phyloP scores from a whole-genome alignment of 1,284 basidiomycete species.

The Apiotrichum laibachii region DNA sequence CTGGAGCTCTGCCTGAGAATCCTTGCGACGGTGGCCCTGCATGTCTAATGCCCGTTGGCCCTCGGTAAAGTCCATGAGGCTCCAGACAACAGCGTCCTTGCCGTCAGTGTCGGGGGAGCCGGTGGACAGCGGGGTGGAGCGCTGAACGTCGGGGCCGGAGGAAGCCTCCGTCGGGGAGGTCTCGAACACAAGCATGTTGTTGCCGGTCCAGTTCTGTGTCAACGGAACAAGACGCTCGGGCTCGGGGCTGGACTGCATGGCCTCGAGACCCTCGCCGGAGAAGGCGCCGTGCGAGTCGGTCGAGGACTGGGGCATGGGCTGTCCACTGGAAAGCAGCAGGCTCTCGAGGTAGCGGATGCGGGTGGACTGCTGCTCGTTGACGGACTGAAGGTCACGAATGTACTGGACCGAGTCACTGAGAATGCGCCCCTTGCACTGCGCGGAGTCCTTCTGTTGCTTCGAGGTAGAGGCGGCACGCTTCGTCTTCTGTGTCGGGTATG shows the following conservation, averaged over 20 bases:
- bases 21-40: constrained; percentile 17
- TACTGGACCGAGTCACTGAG: constrained; percentile 43
- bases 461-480: constrained; percentile 35
- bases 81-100: constrained; percentile 23
- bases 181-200: constrained; percentile 32
- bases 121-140: constrained; percentile 24
- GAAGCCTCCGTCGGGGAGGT: constrained; percentile 35
- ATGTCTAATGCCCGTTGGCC: constrained; percentile 1
- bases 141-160: constrained; percentile 25
- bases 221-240: constrained; percentile 31
- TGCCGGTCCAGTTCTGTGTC: constrained; percentile 20
- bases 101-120: constrained; percentile 27
- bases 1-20: constrained; percentile 33
- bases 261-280: constrained; percentile 25
- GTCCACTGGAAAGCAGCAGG: constrained; percentile 22
- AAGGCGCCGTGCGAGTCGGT: constrained; percentile 11
- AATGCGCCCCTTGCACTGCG: constrained; percentile 46
- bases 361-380: constrained; percentile 33
- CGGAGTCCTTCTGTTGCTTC: constrained; percentile 37
- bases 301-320: constrained; percentile 9
- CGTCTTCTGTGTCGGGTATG: constrained; percentile 21
- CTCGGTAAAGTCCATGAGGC: constrained; percentile 19
- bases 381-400: constrained; percentile 39
- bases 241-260: constrained; percentile 40
- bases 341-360: constrained; percentile 42